These are phyloP conservation scores for Peniophora sp. DNA, from an alignment of 1,284 basidiomycete species.

Conservation along the genomic window DNA sequence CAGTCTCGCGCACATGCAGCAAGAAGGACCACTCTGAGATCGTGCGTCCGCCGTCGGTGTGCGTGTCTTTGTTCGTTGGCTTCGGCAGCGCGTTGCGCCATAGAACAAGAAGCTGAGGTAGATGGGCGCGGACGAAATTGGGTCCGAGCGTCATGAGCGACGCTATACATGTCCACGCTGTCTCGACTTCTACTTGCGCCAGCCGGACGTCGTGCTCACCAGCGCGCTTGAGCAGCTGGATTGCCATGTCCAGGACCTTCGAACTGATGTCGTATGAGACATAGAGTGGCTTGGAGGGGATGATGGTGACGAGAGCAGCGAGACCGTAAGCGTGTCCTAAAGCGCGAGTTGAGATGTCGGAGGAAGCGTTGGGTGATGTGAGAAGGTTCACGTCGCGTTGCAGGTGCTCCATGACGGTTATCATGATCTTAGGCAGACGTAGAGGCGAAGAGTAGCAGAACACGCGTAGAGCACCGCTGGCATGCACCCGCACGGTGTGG, in stretches of 20 bases:
- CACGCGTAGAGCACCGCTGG: conserved; percentile 82
- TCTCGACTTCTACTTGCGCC: conserved; percentile 83
- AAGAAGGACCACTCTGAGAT: conserved; percentile 88
- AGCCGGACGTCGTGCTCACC: conserved; percentile 85
- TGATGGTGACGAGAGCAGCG: conserved; percentile 79
- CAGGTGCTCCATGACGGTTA: conserved; percentile 69
- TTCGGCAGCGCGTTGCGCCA: conserved; percentile 98
- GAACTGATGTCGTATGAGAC: conserved; percentile 91
- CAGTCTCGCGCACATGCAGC: conserved; percentile 85
- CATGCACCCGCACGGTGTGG: conserved; percentile 79
- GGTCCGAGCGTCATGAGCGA: conserved; percentile 91
- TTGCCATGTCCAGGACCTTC: conserved; percentile 88
- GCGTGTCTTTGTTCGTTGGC: conserved; percentile 80
- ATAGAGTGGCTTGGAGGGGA: conserved; percentile 85
- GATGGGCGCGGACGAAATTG: conserved; percentile 87
- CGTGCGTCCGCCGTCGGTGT: conserved; percentile 52
- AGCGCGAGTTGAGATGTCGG: conserved; percentile 67
- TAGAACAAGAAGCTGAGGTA: conserved; percentile 87
- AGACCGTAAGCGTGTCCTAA: conserved; percentile 88
- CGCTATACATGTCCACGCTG: conserved; percentile 91
- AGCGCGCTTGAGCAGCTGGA: conserved; percentile 82
- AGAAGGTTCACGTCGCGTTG: conserved; percentile 76
- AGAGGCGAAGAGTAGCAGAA: conserved; percentile 88
- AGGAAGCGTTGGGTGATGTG: conserved; percentile 60
- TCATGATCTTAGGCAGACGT: conserved; percentile 74